A percentile compares a stretch with the other conserved stretches of the same genome.
phyloP scores from a whole-genome alignment of 352 stramenopile species.

The Halophytophthora polymorphica region DNA sequence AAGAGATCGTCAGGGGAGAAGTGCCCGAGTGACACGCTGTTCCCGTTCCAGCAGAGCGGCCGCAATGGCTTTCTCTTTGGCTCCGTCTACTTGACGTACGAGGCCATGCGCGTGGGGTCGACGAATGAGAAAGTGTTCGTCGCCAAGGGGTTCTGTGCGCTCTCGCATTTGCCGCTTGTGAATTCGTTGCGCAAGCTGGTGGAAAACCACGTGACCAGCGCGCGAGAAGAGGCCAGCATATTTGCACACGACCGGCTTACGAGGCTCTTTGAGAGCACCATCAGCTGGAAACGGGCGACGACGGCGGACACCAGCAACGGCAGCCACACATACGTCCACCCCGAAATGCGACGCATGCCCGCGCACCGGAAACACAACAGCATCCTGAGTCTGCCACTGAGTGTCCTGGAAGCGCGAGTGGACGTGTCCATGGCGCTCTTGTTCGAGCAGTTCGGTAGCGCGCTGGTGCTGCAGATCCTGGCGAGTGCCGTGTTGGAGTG shows the following conservation, averaged over 20 bases:
- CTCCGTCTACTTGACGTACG: constrained; percentile 77
- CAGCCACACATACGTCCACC: constrained; percentile 28
- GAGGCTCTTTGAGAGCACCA: constrained; percentile 38
- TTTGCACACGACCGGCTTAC: constrained; percentile 47
- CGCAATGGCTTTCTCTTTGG: constrained; percentile 72
- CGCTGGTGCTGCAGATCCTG: constrained; percentile 69
- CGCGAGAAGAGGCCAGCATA: constrained; percentile 31
- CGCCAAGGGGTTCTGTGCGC: constrained; percentile 65
- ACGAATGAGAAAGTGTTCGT: constrained; percentile 49
- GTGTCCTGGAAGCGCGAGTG: constrained; percentile 41
- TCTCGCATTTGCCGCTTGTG: constrained; percentile 64
- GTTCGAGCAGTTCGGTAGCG: constrained; percentile 68
- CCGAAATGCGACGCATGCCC: constrained; percentile 28
- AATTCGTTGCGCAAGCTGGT: constrained; percentile 54
- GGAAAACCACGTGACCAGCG: constrained; percentile 44
- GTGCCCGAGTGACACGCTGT: constrained; percentile 54
- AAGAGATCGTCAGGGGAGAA: constrained; percentile 25
- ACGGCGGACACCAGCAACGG: constrained; percentile 29
- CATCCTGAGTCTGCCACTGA: constrained; percentile 36
- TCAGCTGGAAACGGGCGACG: constrained; percentile 34
- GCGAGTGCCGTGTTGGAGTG: constrained; percentile 84
- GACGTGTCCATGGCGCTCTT: constrained; percentile 68
- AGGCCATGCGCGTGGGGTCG: constrained; percentile 39
- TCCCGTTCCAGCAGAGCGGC: constrained; percentile 77
- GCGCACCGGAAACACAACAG: constrained; percentile 37